These are phyloP conservation scores for Coemansia sp. DNA, from an alignment of 192 early-diverging fungal genomes.

Conservation along the genomic window DNA sequence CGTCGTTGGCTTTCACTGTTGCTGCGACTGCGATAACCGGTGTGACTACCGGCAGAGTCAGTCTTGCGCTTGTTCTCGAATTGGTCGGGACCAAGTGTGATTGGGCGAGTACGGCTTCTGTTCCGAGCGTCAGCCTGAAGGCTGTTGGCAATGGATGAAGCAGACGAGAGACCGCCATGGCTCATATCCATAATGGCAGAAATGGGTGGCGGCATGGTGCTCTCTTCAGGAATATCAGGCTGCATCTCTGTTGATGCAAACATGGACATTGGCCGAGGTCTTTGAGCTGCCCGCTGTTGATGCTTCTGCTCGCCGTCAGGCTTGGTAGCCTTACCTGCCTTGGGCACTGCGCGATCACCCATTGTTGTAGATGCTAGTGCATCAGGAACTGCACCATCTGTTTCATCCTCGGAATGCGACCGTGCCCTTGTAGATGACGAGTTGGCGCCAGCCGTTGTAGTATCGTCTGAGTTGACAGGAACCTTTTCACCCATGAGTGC, in stretches of 20 bases:
- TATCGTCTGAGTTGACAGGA: background rate
- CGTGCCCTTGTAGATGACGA: conserved; percentile 27
- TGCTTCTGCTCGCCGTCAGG: conserved; percentile 2
- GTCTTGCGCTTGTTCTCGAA: conserved; percentile 5
- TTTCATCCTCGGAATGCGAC: conserved; percentile 28
- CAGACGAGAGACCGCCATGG: conserved; percentile 39
- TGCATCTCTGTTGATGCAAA: conserved; percentile 54
- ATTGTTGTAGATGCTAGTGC: background rate
- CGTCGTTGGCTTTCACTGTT: conserved; percentile 32
- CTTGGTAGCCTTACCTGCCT: conserved; percentile 5
- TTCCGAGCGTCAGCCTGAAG: conserved; percentile 4
- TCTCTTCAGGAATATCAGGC: conserved; percentile 21
- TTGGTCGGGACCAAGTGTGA: conserved; percentile 28
- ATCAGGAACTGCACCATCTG: conserved; percentile 11
- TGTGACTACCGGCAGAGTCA: conserved; percentile 1
- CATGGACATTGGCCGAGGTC: conserved; percentile 53
- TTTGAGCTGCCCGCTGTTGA: conserved; percentile 13
- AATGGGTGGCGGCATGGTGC: conserved; percentile 37
- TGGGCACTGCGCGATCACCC: conserved; percentile 16
- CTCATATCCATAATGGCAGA: conserved; percentile 36
- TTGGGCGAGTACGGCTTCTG: conserved; percentile 15
- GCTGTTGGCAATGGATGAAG: conserved; percentile 37
- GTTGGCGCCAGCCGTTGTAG: conserved; percentile 23
- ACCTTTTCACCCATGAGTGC: conserved; percentile 36
- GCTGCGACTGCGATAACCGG: conserved; percentile 10